Percentiles rank a stretch among this genome's conserved stretches.
phyloP scores from a whole-genome alignment of 345 rosid species.

The Mercurialis annua region DNA sequence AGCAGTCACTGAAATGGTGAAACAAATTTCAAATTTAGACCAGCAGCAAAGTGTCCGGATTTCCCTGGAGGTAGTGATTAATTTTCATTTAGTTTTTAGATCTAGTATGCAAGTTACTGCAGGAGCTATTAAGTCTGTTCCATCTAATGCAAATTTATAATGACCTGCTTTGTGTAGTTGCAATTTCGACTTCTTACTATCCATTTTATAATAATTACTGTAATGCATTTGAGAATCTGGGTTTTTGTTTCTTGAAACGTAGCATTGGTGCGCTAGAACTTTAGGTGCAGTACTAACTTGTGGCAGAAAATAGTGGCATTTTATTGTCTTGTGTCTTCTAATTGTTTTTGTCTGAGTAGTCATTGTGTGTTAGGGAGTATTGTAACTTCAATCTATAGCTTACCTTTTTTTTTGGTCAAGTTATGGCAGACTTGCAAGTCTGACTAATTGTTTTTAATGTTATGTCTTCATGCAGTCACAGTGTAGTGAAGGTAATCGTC shows the following conservation, averaged over 20 bases:
- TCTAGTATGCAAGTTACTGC: constrained; percentile 1
- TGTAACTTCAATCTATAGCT: not conserved
- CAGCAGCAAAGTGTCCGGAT: constrained; percentile 39
- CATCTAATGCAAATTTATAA: not conserved
- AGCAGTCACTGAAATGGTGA: constrained; percentile 37
- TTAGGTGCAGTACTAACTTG: not conserved
- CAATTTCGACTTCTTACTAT: not conserved
- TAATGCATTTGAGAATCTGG: too few relatives aligned
- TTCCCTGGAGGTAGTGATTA: constrained; percentile 39
- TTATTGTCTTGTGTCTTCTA: constrained; percentile 7
- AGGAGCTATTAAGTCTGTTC: not conserved
- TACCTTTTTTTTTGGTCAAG: not conserved
- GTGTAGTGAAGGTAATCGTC: constrained; percentile 30
- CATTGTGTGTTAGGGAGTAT: not conserved
- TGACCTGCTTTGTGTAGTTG: not conserved
- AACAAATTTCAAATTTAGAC: constrained; percentile 34
- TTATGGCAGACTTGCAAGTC: constrained; percentile 1
- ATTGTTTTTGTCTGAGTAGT: not conserved
- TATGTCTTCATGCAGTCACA: constrained; percentile 29
- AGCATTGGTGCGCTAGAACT: not conserved
- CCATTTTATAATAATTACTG: not conserved
- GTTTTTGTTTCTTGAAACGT: not conserved
- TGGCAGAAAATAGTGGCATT: not conserved
- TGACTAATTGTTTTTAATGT: not conserved
- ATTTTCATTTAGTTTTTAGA: constrained; percentile 7